Percentiles rank a stretch among this genome's conserved stretches.
Evolutionary conservation across 2,329 filamentous ascomycete genomes (phyloP).

Genomic region (Paecilomyces fulvus): DNA sequence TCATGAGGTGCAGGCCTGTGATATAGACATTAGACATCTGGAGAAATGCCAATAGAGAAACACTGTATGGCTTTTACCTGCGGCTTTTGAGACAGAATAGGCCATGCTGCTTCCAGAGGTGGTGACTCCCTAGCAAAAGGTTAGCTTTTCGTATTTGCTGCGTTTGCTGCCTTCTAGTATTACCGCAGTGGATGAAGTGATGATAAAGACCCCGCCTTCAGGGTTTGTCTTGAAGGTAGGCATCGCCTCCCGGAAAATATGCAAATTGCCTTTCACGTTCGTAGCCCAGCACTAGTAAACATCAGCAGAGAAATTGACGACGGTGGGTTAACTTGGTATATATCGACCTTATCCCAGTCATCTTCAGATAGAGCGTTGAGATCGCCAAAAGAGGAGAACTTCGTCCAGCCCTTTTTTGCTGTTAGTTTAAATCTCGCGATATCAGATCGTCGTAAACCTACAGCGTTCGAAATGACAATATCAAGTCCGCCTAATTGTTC

Average conservation of each 20-base stretch:
- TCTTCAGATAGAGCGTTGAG: slow-evolving; percentile 50
- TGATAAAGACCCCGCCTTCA: slow-evolving; percentile 55
- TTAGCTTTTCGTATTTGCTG: neutral
- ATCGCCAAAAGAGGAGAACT: slow-evolving; percentile 49
- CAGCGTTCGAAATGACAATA: slow-evolving; percentile 67
- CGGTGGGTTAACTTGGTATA: neutral
- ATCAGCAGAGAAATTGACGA: slow-evolving; percentile 13
- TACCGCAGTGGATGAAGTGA: slow-evolving; percentile 56
- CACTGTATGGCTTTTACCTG: slow-evolving; percentile 36
- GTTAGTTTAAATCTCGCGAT: neutral
- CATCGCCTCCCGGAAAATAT: slow-evolving; percentile 49
- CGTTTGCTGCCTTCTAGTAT: slow-evolving; percentile 11
- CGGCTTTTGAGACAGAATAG: slow-evolving; percentile 70
- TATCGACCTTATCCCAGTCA: slow-evolving; percentile 53
- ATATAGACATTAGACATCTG: neutral
- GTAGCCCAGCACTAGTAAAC: slow-evolving; percentile 47
- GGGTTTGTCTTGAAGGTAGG: slow-evolving; percentile 53
- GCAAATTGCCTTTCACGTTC: slow-evolving; percentile 50
- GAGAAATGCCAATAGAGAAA: neutral
- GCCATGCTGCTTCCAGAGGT: slow-evolving; percentile 53
- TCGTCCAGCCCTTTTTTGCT: slow-evolving; percentile 49
- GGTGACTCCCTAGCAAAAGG: slow-evolving; percentile 34
- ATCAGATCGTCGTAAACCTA: slow-evolving; percentile 20
- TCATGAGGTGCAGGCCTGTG: slow-evolving; percentile 55
- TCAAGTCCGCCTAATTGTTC: slow-evolving; percentile 62